These are phyloP conservation scores for Pseudogymnoascus sp. DNA, from an alignment of 2,329 filamentous ascomycete genomes.

Conservation along the genomic window DNA sequence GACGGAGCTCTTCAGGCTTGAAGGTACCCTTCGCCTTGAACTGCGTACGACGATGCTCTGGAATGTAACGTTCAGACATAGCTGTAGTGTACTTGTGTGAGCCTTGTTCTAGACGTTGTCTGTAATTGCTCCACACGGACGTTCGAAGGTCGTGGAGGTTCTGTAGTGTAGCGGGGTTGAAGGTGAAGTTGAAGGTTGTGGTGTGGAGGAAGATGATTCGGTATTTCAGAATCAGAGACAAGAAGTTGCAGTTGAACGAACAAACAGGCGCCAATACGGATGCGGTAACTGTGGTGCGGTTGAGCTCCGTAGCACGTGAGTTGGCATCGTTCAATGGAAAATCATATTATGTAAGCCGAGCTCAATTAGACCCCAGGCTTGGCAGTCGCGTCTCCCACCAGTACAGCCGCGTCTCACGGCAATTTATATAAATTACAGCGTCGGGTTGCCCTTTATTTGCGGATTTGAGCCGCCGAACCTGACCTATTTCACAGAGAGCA, in stretches of 20 bases:
- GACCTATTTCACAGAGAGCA: background rate
- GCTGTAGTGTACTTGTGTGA: slow-evolving; percentile 20
- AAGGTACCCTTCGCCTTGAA: slow-evolving; percentile 99
- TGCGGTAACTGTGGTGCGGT: slow-evolving; percentile 8
- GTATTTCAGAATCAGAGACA: slow-evolving; percentile 8
- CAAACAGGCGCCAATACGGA: slow-evolving; percentile 11
- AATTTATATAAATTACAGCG: background rate
- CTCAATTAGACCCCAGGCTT: background rate
- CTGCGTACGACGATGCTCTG: slow-evolving; percentile 96
- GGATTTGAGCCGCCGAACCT: background rate
- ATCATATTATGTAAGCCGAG: background rate
- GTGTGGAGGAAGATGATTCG: slow-evolving; percentile 7
- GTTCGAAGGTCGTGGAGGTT: slow-evolving; percentile 6
- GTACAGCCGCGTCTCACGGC: background rate
- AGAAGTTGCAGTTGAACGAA: slow-evolving; percentile 9
- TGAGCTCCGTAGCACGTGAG: slow-evolving; percentile 5
- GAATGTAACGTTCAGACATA: slow-evolving; percentile 99
- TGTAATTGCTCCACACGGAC: slow-evolving; percentile 7
- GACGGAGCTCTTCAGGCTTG: slow-evolving; percentile 97
- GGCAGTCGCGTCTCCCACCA: slow-evolving; percentile 3
- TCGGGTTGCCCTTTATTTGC: background rate
- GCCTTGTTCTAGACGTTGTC: slow-evolving; percentile 9
- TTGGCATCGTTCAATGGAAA: background rate
- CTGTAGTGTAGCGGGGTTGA: slow-evolving; percentile 5
- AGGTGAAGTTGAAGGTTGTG: slow-evolving; percentile 10